phyloP scores from a whole-genome alignment of 208 protist genomes.

The Herpetomonas tarakana region DNA sequence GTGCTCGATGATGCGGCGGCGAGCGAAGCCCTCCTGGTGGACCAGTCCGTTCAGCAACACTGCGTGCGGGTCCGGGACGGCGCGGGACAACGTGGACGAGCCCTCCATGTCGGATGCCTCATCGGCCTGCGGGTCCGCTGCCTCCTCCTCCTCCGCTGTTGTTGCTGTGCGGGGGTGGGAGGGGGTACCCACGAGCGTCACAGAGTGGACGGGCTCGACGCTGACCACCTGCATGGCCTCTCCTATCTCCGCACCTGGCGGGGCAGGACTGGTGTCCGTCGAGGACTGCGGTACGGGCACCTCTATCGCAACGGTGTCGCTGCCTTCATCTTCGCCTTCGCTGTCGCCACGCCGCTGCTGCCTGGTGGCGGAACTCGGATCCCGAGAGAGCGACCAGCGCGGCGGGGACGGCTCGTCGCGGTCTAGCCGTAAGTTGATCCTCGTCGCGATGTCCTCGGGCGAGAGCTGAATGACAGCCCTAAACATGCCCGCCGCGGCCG shows the following conservation, averaged over 20 bases:
- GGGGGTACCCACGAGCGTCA: not conserved
- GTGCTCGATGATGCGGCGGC: constrained; percentile 4
- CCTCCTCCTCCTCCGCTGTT: not conserved
- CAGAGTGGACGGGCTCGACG: not conserved
- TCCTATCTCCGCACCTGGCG: too few species aligned
- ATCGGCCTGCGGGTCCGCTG: not conserved
- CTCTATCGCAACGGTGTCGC: not conserved
- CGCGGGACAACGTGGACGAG: not conserved
- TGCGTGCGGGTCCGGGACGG: not conserved
- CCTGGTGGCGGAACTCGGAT: too few species aligned
- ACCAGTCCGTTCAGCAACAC: not conserved
- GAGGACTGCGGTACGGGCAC: not conserved
- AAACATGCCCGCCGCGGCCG: too few species aligned
- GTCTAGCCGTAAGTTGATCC: not conserved
- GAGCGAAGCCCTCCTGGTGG: constrained; percentile 1
- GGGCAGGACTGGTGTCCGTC: not conserved
- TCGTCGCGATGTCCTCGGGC: not conserved
- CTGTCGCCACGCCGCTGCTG: not conserved
- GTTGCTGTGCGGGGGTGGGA: not conserved
- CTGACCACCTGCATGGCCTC: too few species aligned
- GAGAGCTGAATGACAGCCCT: not conserved
- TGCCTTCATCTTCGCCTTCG: not conserved
- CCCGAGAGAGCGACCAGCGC: too few species aligned
- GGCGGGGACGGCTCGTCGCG: not conserved
- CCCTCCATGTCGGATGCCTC: not conserved